These are phyloP conservation scores for Colletotrichum phormii DNA, from an alignment of 2,329 filamentous ascomycete species.

Conservation along the genomic window DNA sequence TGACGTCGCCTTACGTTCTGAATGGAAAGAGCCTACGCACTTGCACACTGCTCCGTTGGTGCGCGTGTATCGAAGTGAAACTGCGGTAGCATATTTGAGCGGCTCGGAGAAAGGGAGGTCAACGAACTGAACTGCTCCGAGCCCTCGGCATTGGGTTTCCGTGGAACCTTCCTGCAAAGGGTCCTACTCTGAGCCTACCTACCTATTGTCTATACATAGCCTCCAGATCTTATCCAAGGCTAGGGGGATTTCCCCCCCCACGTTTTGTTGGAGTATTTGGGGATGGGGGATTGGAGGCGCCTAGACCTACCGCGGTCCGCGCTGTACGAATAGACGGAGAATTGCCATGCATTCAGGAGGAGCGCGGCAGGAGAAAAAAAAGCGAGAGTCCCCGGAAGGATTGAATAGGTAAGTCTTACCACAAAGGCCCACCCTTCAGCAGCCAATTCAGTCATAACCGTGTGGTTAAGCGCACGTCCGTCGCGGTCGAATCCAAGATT, in stretches of 20 bases:
- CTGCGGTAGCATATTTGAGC: not conserved
- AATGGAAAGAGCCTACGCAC: not conserved
- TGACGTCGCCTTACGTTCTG: conserved; percentile 8
- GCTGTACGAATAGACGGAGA: not conserved
- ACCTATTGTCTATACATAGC: not conserved
- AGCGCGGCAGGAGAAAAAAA: not conserved
- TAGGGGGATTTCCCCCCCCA: too few relatives aligned
- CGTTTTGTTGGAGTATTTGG: not conserved
- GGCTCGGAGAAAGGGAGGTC: not conserved
- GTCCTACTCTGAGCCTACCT: not conserved
- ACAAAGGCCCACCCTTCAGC: not conserved
- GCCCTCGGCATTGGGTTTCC: not conserved
- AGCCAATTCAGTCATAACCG: not conserved
- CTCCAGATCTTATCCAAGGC: not conserved
- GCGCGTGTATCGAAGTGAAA: conserved; percentile 24
- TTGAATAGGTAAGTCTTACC: not conserved
- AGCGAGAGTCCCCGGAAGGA: not conserved
- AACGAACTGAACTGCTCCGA: not conserved
- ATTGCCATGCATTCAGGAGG: not conserved
- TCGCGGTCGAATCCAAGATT: not conserved
- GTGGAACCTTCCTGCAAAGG: not conserved
- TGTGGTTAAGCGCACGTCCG: not conserved
- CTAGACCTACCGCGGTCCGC: not conserved
- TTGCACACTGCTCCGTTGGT: conserved; percentile 8
- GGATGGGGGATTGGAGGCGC: not conserved